phyloP scores from a whole-genome alignment of 495 filamentous ascomycete species.

The Aspergillus bertholletiae region DNA sequence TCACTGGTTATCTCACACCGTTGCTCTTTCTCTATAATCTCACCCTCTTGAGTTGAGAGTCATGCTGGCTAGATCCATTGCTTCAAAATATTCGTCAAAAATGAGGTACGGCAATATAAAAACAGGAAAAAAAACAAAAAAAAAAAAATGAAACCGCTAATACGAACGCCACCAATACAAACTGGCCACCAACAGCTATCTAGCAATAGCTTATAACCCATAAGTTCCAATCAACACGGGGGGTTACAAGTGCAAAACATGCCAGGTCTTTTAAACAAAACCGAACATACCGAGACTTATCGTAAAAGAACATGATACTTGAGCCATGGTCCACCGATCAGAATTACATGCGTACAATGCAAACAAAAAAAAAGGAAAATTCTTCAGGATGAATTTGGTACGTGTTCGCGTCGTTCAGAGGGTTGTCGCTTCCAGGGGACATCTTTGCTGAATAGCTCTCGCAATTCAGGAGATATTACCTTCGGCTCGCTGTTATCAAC shows the following conservation, averaged over 20 bases:
- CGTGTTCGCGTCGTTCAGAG: constrained; percentile 21
- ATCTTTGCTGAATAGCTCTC: constrained; percentile 68
- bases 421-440: constrained; percentile 42
- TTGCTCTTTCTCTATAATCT: background rate
- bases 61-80: background rate
- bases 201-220: background rate
- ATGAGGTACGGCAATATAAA: no score
- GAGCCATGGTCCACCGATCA: background rate
- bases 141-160: background rate
- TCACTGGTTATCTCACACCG: background rate
- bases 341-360: background rate
- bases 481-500: constrained; percentile 27
- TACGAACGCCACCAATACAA: background rate
- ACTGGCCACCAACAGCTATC: background rate
- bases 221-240: background rate
- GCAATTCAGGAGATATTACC: constrained; percentile 78
- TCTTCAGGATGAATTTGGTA: background rate
- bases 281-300: background rate
- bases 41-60: background rate
- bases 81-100: no score
- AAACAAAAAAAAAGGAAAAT: background rate
- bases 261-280: background rate
- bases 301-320: background rate
- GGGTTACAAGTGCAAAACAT: background rate
- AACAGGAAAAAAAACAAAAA: background rate